phyloP scores from a whole-genome alignment of 805 yeast genomes.

The Cyberlindnera sargentensis region DNA sequence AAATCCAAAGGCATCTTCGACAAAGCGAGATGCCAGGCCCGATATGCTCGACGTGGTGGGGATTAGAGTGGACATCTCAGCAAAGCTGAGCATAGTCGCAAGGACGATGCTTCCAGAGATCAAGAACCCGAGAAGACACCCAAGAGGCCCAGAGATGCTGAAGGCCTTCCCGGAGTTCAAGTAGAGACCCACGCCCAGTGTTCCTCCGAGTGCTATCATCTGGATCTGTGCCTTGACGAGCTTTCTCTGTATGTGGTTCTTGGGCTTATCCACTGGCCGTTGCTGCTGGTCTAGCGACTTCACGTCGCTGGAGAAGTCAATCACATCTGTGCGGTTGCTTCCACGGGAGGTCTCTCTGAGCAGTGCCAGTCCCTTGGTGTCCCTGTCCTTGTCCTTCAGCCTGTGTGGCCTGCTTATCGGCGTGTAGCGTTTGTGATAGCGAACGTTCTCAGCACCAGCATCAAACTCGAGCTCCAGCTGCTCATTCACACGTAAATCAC shows the following conservation, averaged over 20 bases:
- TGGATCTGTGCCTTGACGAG: slow-evolving; percentile 62
- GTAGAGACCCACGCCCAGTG: slow-evolving; percentile 70
- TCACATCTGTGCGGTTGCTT: slow-evolving; percentile 22
- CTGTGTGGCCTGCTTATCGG: not conserved
- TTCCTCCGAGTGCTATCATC: slow-evolving; percentile 74
- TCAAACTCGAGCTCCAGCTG: slow-evolving; percentile 19
- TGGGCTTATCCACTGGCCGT: slow-evolving; percentile 1
- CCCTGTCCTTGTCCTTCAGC: not conserved
- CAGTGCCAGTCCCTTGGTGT: slow-evolving; percentile 5
- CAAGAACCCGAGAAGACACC: slow-evolving; percentile 59
- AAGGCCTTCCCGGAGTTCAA: slow-evolving; percentile 68
- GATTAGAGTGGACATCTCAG: slow-evolving; percentile 75
- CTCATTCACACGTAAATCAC: slow-evolving; percentile 15
- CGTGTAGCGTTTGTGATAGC: not conserved
- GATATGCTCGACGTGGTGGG: slow-evolving; percentile 77
- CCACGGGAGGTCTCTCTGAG: slow-evolving; percentile 10
- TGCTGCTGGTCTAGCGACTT: not conserved
- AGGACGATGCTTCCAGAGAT: slow-evolving; percentile 60
- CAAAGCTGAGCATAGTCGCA: slow-evolving; percentile 65
- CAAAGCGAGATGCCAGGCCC: slow-evolving; percentile 67
- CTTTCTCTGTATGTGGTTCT: slow-evolving; percentile 42
- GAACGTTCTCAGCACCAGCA: slow-evolving; percentile 16
- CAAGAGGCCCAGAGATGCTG: slow-evolving; percentile 70
- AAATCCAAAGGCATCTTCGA: slow-evolving; percentile 73
- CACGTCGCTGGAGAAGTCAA: slow-evolving; percentile 16